Conservation (phyloP, 192 early-diverging fungal species). For the Entomortierella parvispora region DNA sequence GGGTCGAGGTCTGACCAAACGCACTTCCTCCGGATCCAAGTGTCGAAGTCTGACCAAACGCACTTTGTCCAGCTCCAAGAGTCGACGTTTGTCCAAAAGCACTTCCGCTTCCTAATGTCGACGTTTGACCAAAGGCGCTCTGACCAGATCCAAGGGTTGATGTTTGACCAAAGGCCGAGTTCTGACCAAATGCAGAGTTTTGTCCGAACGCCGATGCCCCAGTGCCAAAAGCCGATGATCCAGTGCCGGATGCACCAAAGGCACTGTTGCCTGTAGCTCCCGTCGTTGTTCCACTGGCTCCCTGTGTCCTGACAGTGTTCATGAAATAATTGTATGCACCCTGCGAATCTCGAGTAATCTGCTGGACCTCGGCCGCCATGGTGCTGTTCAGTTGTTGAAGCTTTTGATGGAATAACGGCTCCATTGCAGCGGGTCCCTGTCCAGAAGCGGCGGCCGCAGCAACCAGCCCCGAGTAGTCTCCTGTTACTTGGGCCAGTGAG, state of each 20-base stretch:
- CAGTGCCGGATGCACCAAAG: conserved; percentile 22
- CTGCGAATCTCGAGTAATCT: conserved; percentile 38
- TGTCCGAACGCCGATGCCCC: conserved; percentile 27
- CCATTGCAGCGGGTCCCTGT: conserved; percentile 35
- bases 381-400: conserved; percentile 32
- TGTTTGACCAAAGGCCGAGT: conserved; percentile 39
- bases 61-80: neutral
- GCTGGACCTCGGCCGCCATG: conserved; percentile 56
- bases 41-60: conserved; percentile 38
- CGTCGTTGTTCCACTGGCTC: neutral
- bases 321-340: conserved; percentile 54
- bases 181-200: conserved; percentile 12
- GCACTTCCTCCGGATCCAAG: conserved; percentile 43
- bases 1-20: conserved; percentile 36
- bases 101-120: conserved; percentile 6
- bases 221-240: neutral
- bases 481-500: conserved; percentile 17
- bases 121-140: conserved; percentile 32
- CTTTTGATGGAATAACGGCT: conserved; percentile 34
- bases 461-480: conserved; percentile 27
- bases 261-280: conserved; percentile 7
- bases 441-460: conserved; percentile 10
- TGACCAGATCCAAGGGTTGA: conserved; percentile 35
- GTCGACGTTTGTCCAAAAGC: conserved; percentile 28
- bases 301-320: conserved; percentile 21